Conservation (phyloP, 352 stramenopile genomes). For the Globisporangium camurandrum region DNA sequence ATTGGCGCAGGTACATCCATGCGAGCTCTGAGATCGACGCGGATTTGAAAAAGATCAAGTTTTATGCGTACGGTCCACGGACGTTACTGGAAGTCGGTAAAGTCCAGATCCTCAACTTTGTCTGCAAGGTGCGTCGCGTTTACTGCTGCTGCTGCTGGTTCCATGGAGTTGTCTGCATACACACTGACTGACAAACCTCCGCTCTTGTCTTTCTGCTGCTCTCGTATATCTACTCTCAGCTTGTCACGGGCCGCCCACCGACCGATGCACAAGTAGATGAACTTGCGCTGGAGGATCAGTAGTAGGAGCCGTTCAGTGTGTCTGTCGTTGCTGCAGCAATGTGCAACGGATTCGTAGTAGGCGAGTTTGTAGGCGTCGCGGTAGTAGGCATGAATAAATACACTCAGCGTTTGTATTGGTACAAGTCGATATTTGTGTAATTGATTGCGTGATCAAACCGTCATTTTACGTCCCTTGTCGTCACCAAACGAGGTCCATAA, state of each 20-base stretch:
- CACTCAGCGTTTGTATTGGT: too few species aligned
- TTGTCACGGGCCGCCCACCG: slow-evolving; percentile 59
- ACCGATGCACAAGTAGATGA: slow-evolving; percentile 66
- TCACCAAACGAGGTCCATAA: too few species aligned
- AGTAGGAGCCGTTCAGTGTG: slow-evolving; percentile 2
- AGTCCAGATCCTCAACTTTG: slow-evolving; percentile 81
- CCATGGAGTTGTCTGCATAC: background rate
- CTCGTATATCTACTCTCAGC: slow-evolving; percentile 18
- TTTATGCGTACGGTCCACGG: slow-evolving; percentile 59
- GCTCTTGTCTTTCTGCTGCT: background rate
- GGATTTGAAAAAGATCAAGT: slow-evolving; percentile 74
- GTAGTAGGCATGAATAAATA: too few species aligned
- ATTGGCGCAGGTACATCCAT: slow-evolving; percentile 44
- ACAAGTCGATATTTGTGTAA: too few species aligned
- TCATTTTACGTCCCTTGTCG: too few species aligned
- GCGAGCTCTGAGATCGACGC: slow-evolving; percentile 61
- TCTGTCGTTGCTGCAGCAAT: background rate
- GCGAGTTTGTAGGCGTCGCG: too few species aligned
- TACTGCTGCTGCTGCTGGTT: background rate
- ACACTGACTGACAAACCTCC: background rate
- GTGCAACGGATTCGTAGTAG: too few species aligned
- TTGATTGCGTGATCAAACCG: too few species aligned
- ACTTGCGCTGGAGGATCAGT: slow-evolving; percentile 48
- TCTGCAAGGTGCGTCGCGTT: slow-evolving; percentile 60
- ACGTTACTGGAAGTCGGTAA: slow-evolving; percentile 77